phyloP scores from a whole-genome alignment of 345 rosid genomes.

The Streptanthus diversifolius region DNA sequence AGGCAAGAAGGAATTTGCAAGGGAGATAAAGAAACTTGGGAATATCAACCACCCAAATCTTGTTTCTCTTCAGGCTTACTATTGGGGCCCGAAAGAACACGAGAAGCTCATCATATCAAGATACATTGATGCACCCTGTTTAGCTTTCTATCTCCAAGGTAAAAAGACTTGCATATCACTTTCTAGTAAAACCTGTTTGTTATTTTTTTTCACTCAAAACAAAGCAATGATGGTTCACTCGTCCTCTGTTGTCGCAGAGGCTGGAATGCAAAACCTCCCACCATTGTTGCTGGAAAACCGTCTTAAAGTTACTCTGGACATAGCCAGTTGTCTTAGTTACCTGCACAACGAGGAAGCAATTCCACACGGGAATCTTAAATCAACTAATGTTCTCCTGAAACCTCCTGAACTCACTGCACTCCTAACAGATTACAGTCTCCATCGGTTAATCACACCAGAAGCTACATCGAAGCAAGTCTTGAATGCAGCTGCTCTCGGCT shows the following conservation, averaged over 20 bases:
- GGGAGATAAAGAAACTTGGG: constrained; percentile 87
- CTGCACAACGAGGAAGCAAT: constrained; percentile 77
- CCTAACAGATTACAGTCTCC: constrained; percentile 84
- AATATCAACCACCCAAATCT: constrained; percentile 80
- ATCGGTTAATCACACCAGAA: constrained; percentile 66
- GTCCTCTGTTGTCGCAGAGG: constrained; percentile 44
- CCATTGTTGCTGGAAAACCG: constrained; percentile 58
- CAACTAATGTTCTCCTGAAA: constrained; percentile 70
- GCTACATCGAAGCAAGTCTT: constrained; percentile 89
- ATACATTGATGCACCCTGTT: constrained; percentile 54
- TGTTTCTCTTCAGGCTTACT: constrained; percentile 76
- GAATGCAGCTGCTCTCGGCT: constrained; percentile 85
- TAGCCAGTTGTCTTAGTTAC: constrained; percentile 72
- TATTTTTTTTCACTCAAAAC: neutral
- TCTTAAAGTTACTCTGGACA: constrained; percentile 52
- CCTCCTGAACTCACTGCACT: constrained; percentile 47
- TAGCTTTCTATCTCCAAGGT: constrained; percentile 84
- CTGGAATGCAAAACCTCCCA: constrained; percentile 45
- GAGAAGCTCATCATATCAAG: constrained; percentile 76
- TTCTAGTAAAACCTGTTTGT: neutral
- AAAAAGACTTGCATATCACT: constrained; percentile 20
- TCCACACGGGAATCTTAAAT: constrained; percentile 93
- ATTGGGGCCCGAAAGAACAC: constrained; percentile 82
- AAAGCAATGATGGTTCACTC: neutral
- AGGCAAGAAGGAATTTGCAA: constrained; percentile 75